Base-by-base conservation (phyloP, 495 filamentous ascomycete species). In the Chaetomium tenue region DNA sequence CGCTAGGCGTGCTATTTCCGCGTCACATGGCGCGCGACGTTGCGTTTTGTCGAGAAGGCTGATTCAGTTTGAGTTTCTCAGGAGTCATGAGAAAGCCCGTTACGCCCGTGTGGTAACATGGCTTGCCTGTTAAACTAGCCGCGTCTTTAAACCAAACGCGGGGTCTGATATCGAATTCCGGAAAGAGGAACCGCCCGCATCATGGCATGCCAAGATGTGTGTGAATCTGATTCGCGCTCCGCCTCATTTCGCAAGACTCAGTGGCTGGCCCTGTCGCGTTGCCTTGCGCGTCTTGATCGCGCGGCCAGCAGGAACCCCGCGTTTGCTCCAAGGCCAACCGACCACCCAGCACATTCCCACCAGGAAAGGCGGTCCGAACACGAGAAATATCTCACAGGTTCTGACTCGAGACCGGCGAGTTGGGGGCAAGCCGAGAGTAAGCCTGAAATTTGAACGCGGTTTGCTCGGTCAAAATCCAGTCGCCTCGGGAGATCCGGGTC, bases 1-100 rank as follows among this genome's bases (percentile, higher is more conserved):
- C 59, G 46, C 59, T 22, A 28, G 47, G 5, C 64, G 59, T 72
- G 64, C 63, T 64, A 69, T 57, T 47, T 30, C 55, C 58, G 65
- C 63, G 60, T 69, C 68, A 71, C 68, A 72, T 72, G 70, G 64
- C 67, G 64, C 66, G 64, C 66, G 61, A 64, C 61, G 64, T 60
- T 63, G 58, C 61, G 48, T 60, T 58, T 33, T 37, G 6, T 58
- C 39, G 12, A 50, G 16, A 58, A 22, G 26, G n/a, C n/a, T 44
- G 39, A 22, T 44, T 40, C 54, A 40, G 33, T 57, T 57, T 15
- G 12, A 25, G 28, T 2, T 15, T 23, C 39, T 20, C 18, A 26
- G 13, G 13, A 44, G 26, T 25, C 48, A 51, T 51, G 28, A 12
- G 28, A 54, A 54, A 28, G 33, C 11, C 9, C 1, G 9, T 37